phyloP scores from a whole-genome alignment of 768 basidiomycete species.

The Boletus insuetus region DNA sequence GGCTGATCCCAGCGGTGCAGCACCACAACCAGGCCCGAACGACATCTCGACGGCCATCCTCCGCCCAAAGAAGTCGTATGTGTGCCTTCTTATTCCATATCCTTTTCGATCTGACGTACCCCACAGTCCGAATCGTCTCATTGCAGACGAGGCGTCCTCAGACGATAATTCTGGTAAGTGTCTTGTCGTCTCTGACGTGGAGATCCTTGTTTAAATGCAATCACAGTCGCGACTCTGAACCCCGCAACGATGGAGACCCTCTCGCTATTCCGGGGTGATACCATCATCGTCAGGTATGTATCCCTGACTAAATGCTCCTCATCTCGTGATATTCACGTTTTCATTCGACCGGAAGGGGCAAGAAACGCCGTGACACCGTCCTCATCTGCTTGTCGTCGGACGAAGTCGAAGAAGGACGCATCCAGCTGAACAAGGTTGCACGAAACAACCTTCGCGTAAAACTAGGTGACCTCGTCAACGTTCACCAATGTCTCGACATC shows the following conservation, averaged over 20 bases:
- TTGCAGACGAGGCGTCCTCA: conserved; percentile 89
- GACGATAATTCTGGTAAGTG: conserved; percentile 93
- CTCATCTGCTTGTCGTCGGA: conserved; percentile 95
- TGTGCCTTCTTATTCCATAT: conserved; percentile 18
- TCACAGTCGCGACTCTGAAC: conserved; percentile 85
- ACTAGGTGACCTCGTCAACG: conserved; percentile 93
- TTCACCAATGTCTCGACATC: conserved; percentile 95
- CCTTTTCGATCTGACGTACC: conserved; percentile 15
- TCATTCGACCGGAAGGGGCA: conserved; percentile 57
- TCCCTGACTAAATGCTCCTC: background rate
- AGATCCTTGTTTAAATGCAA: conserved; percentile 16
- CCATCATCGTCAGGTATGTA: conserved; percentile 86
- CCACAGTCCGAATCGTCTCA: conserved; percentile 89
- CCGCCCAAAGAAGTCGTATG: conserved; percentile 96
- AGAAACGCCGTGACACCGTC: conserved; percentile 97
- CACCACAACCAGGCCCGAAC: conserved; percentile 81
- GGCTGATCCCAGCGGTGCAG: conserved; percentile 83
- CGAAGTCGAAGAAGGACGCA: conserved; percentile 96
- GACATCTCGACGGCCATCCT: conserved; percentile 95
- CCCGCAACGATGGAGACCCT: conserved; percentile 95
- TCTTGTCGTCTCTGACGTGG: background rate
- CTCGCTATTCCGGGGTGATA: conserved; percentile 94
- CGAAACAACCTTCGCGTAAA: conserved; percentile 98
- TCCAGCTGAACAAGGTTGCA: conserved; percentile 99
- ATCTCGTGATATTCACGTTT: background rate